phyloP scores from a whole-genome alignment of 1,139 yeast genomes.

The Pichiaceae sp. region DNA sequence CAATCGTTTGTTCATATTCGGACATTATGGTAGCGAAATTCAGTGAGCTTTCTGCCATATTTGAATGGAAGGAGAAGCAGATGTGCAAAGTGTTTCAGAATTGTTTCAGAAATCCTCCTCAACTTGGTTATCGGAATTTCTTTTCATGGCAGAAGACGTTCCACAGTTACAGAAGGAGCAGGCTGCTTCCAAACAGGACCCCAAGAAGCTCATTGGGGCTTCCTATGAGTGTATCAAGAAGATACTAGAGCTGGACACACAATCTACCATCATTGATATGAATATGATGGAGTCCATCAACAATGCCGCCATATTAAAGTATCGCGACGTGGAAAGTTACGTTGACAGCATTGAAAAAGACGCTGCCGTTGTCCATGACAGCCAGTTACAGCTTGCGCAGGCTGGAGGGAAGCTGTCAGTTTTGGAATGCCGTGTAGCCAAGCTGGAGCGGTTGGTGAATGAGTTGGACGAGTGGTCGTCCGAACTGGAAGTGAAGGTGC shows the following conservation, averaged over 20 bases:
- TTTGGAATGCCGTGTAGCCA: conserved; percentile 38
- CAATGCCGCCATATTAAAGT: conserved; percentile 49
- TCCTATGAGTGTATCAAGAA: conserved; percentile 24
- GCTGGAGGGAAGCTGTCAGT: conserved; percentile 25
- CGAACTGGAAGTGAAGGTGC: conserved; percentile 48
- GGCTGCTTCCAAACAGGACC: conserved; percentile 9
- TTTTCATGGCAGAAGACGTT: neutral
- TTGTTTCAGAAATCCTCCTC: too few species aligned
- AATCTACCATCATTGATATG: conserved; percentile 42
- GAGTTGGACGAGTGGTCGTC: conserved; percentile 58
- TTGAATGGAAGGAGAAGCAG: too few species aligned
- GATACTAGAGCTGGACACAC: conserved; percentile 46
- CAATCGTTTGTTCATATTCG: too few species aligned
- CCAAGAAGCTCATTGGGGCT: conserved; percentile 19
- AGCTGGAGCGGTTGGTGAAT: conserved; percentile 35
- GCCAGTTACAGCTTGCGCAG: conserved; percentile 30
- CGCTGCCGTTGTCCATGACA: conserved; percentile 23
- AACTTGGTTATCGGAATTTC: too few species aligned
- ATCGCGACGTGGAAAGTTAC: conserved; percentile 45
- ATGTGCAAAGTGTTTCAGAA: too few species aligned
- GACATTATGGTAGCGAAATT: too few species aligned
- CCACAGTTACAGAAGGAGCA: neutral
- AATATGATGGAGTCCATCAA: conserved; percentile 46
- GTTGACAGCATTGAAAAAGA: conserved; percentile 30
- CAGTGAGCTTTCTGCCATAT: too few species aligned